Conservation (phyloP, 441 rosid species). For the Viola pubescens region DNA sequence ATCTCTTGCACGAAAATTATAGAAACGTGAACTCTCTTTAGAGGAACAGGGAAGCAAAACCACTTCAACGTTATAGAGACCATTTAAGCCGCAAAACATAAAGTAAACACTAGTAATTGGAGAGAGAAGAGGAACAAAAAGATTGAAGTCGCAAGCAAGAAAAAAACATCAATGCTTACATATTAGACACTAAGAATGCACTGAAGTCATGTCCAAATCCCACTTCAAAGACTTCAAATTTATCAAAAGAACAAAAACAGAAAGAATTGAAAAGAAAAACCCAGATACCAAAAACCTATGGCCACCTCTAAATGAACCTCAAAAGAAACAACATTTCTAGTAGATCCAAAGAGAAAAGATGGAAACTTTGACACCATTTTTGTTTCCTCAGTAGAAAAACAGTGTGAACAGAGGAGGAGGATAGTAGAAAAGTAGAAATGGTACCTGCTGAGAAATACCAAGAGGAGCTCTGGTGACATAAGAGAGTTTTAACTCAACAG, state of each 20-base stretch:
- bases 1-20: background rate
- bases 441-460: constrained; percentile 81
- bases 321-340: background rate
- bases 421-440: constrained; percentile 1
- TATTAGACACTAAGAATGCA: too few relatives aligned
- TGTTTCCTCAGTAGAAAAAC: background rate
- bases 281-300: background rate
- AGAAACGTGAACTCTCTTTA: background rate
- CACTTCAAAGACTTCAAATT: background rate
- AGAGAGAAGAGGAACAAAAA: too few relatives aligned
- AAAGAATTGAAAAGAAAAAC: too few relatives aligned
- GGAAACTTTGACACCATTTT: background rate
- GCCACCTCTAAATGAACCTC: background rate
- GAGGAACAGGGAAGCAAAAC: too few relatives aligned
- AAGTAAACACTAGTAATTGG: too few relatives aligned
- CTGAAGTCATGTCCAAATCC: background rate
- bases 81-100: too few relatives aligned
- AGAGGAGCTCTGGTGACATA: constrained; percentile 74
- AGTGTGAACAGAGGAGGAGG: background rate
- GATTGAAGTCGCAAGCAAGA: background rate
- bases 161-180: background rate
- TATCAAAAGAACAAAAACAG: background rate
- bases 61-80: too few relatives aligned
- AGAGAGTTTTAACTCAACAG: constrained; percentile 45
- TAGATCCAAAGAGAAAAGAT: constrained; percentile 3